These are phyloP conservation scores for Trypanosoma avium DNA, from an alignment of 208 protist genomes.

Conservation along the genomic window DNA sequence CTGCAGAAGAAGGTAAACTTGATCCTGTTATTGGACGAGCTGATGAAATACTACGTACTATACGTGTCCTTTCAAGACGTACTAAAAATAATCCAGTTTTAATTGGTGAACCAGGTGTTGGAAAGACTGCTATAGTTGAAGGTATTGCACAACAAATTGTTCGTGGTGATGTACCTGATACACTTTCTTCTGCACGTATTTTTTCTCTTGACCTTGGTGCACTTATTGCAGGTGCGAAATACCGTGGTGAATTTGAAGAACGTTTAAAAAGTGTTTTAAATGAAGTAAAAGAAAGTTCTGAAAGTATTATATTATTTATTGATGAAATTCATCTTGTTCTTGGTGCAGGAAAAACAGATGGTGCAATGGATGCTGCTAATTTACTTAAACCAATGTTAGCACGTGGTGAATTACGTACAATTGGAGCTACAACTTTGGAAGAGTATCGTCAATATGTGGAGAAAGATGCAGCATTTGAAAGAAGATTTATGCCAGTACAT, in stretches of 20 bases:
- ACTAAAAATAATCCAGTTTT: conserved; percentile 99
- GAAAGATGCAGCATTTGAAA: conserved; percentile 97
- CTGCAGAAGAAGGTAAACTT: conserved; percentile 89
- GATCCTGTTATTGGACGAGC: conserved; percentile 99
- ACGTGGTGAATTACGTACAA: conserved; percentile 94
- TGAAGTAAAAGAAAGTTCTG: conserved; percentile 94
- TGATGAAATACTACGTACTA: conserved; percentile 97
- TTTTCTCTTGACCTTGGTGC: conserved; percentile 97
- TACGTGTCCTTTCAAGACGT: conserved; percentile 95
- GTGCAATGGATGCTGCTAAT: conserved; percentile 98
- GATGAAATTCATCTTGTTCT: conserved; percentile 99
- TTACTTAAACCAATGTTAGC: conserved; percentile 98
- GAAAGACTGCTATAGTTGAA: conserved; percentile 94
- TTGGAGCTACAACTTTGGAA: conserved; percentile 97
- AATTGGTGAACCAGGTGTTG: conserved; percentile 96
- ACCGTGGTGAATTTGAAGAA: conserved; percentile 99
- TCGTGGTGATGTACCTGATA: conserved; percentile 91
- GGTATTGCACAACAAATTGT: conserved; percentile 92
- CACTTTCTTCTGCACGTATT: conserved; percentile 72
- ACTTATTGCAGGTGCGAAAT: conserved; percentile 98
- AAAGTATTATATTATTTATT: conserved; percentile 99
- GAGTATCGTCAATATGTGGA: conserved; percentile 98
- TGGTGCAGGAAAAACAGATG: conserved; percentile 92
- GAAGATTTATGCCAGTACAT: conserved; percentile 97
- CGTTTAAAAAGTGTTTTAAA: conserved; percentile 99